A percentile compares a stretch with the other conserved stretches of the same genome.
Evolutionary conservation across 495 filamentous ascomycete species (phyloP).

Genomic region (Apodospora peruviana): DNA sequence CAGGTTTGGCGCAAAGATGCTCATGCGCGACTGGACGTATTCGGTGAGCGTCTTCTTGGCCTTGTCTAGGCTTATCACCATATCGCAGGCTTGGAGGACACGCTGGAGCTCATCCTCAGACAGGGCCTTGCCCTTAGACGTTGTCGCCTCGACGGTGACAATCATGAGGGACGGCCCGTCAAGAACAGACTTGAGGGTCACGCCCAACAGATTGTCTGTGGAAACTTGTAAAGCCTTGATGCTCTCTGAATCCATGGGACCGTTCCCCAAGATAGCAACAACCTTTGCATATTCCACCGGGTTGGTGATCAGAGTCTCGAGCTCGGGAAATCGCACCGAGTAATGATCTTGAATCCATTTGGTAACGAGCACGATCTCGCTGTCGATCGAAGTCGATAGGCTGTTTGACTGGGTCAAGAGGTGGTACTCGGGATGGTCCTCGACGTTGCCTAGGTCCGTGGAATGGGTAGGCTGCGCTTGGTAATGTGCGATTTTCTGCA

Average conservation of each 20-base stretch:
- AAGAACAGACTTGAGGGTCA: slow-evolving; percentile 69
- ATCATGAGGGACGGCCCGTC: slow-evolving; percentile 91
- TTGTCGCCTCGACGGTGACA: slow-evolving; percentile 91
- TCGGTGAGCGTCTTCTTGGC: slow-evolving; percentile 85
- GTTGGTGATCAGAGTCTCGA: slow-evolving; percentile 89
- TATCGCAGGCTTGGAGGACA: slow-evolving; percentile 75
- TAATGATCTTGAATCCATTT: slow-evolving; percentile 96
- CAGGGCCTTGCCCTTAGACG: slow-evolving; percentile 74
- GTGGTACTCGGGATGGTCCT: slow-evolving; percentile 83
- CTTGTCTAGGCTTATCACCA: slow-evolving; percentile 77
- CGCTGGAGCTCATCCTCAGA: slow-evolving; percentile 65
- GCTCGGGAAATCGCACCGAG: slow-evolving; percentile 85
- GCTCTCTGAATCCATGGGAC: slow-evolving; percentile 75
- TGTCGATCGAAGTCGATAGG: slow-evolving; percentile 81
- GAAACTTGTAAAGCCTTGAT: slow-evolving; percentile 69
- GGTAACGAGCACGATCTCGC: slow-evolving; percentile 87
- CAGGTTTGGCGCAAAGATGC: slow-evolving; percentile 88
- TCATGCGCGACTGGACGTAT: slow-evolving; percentile 97
- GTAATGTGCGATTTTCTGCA: slow-evolving; percentile 71
- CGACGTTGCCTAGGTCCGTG: slow-evolving; percentile 63
- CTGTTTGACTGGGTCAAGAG: slow-evolving; percentile 77
- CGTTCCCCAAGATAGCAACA: slow-evolving; percentile 89
- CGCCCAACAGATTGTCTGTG: slow-evolving; percentile 69
- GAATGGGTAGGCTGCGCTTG: slow-evolving; percentile 62
- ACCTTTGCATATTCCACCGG: slow-evolving; percentile 94